A percentile compares a stretch with the other conserved stretches of the same genome.
phyloP scores from a whole-genome alignment of 768 basidiomycete genomes.

The Podaxis sp. region DNA sequence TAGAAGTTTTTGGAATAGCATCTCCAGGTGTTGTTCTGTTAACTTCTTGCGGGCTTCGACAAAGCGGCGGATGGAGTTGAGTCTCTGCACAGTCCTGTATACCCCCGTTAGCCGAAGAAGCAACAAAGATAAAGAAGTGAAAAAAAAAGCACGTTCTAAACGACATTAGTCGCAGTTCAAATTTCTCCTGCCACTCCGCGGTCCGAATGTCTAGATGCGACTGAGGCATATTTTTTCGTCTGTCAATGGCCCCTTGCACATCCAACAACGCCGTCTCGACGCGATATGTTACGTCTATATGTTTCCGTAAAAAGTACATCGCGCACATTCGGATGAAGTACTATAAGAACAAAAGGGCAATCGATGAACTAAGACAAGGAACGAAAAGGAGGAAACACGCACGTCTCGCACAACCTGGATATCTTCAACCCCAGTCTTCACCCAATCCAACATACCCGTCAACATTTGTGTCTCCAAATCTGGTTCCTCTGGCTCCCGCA shows the following conservation, averaged over 20 bases:
- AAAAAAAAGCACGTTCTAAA: slow-evolving; percentile 26
- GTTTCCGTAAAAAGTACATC: slow-evolving; percentile 12
- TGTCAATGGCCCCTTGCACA: slow-evolving; percentile 3
- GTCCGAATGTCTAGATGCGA: slow-evolving; percentile 28
- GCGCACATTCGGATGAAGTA: slow-evolving; percentile 1
- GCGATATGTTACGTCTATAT: slow-evolving; percentile 25
- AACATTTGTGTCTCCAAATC: slow-evolving; percentile 8
- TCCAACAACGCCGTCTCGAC: slow-evolving; percentile 22
- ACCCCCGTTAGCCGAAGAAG: slow-evolving; percentile 2
- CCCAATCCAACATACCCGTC: slow-evolving; percentile 1
- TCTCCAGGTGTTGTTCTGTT: slow-evolving; percentile 23
- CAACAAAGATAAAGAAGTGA: slow-evolving; percentile 6
- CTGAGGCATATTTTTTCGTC: slow-evolving; percentile 9
- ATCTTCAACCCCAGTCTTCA: slow-evolving; percentile 1
- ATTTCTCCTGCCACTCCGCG: slow-evolving; percentile 28
- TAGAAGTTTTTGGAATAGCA: slow-evolving; percentile 28
- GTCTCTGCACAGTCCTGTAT: slow-evolving; percentile 26
- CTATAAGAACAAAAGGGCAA: neutral
- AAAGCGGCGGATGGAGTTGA: slow-evolving; percentile 22
- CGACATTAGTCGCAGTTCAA: slow-evolving; percentile 26
- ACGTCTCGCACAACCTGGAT: slow-evolving; percentile 4
- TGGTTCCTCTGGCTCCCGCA: neutral
- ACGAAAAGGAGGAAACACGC: neutral
- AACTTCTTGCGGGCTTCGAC: slow-evolving; percentile 21
- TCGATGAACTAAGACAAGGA: neutral